Percentiles rank a stretch among this genome's conserved stretches.
Conservation (phyloP, 768 basidiomycete genomes). For the Coprinopsis marcescibilis region DNA sequence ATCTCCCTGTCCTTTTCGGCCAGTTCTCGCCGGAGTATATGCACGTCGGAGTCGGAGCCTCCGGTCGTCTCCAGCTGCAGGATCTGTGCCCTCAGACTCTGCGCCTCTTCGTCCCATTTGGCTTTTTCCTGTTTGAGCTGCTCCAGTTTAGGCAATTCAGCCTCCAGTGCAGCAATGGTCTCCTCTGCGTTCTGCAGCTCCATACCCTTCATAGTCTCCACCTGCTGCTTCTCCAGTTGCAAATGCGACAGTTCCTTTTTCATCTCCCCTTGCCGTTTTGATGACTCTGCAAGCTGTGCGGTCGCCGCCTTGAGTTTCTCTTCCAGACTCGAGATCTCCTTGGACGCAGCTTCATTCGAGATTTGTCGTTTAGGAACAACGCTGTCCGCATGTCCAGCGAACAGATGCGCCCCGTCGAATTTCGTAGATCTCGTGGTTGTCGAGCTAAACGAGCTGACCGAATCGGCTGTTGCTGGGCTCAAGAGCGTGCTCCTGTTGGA, state of each 20-base stretch:
- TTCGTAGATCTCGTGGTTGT: constrained; percentile 39
- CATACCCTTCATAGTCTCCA: constrained; percentile 58
- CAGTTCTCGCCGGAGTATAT: constrained; percentile 28
- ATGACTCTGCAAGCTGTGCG: constrained; percentile 50
- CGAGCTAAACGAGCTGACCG: constrained; percentile 35
- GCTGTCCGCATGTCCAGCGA: constrained; percentile 73
- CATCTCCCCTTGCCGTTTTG: constrained; percentile 57
- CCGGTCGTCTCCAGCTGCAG: constrained; percentile 30
- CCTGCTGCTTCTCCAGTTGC: constrained; percentile 61
- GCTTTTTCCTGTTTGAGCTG: constrained; percentile 43
- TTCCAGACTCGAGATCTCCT: constrained; percentile 51
- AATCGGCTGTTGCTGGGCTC: constrained; percentile 37
- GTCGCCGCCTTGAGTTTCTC: constrained; percentile 59
- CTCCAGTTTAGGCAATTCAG: constrained; percentile 47
- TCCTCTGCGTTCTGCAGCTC: constrained; percentile 67
- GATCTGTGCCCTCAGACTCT: constrained; percentile 36
- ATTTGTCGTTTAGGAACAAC: constrained; percentile 47
- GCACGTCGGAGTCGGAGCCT: constrained; percentile 33
- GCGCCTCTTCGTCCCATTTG: constrained; percentile 43
- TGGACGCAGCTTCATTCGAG: constrained; percentile 36
- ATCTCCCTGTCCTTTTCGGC: constrained; percentile 37
- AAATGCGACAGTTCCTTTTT: constrained; percentile 56
- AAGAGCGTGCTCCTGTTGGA: constrained; percentile 45
- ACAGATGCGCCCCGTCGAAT: constrained; percentile 82
- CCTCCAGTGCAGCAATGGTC: constrained; percentile 50